phyloP scores from a whole-genome alignment of 352 stramenopile genomes.

The Phytophthora constricta region DNA sequence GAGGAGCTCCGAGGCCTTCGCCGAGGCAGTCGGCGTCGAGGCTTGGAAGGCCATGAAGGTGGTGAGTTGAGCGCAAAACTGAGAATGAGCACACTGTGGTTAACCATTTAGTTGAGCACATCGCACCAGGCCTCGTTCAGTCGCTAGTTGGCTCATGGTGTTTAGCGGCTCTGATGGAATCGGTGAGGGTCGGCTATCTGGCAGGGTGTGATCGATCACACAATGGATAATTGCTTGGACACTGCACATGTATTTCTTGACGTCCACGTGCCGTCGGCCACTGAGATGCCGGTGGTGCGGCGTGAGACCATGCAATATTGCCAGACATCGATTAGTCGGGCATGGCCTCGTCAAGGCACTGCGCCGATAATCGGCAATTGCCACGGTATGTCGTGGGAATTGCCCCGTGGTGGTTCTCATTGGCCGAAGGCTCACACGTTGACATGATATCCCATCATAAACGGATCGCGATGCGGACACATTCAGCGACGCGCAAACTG shows the following conservation, averaged over 20 bases:
- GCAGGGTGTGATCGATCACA: not conserved
- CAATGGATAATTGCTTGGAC: constrained; percentile 4
- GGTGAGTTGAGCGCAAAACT: constrained; percentile 6
- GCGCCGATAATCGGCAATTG: not conserved
- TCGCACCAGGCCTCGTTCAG: not conserved
- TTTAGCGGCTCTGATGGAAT: constrained; percentile 5
- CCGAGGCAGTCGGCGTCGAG: constrained; percentile 1
- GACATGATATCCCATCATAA: not conserved
- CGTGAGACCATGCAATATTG: not conserved
- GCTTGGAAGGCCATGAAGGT: constrained; percentile 28
- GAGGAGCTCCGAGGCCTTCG: not conserved
- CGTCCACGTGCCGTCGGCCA: constrained; percentile 11
- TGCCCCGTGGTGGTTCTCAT: not conserved
- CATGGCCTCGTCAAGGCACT: not conserved
- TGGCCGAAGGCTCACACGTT: not conserved
- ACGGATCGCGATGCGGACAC: not conserved
- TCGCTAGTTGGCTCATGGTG: not conserved
- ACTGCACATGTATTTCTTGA: constrained; percentile 6
- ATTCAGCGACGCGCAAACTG: too few relatives aligned
- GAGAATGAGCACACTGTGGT: constrained; percentile 9
- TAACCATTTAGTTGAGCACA: too few relatives aligned
- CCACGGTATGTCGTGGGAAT: not conserved
- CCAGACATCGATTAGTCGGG: not conserved
- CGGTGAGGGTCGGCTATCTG: not conserved
- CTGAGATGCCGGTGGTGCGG: constrained; percentile 6